Evolutionary conservation across 352 stramenopile genomes (phyloP).

Genomic region (Phytophthora constricta): DNA sequence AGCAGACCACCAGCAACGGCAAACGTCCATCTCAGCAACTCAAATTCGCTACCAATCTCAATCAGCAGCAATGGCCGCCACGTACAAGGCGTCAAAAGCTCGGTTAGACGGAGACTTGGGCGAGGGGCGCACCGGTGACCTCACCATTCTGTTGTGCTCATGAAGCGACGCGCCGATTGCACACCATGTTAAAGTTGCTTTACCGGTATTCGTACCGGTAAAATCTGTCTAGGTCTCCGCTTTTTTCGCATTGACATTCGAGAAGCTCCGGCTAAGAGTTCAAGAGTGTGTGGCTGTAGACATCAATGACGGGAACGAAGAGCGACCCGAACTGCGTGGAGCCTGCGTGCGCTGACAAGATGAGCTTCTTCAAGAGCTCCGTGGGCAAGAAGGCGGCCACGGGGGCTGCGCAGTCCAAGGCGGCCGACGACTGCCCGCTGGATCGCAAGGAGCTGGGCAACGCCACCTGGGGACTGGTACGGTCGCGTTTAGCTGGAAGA

Average conservation of each 20-base stretch:
- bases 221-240: no score
- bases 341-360: conserved; percentile 86
- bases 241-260: no score
- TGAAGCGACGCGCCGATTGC: background rate
- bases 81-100: conserved; percentile 32
- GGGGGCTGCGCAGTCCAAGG: conserved; percentile 13
- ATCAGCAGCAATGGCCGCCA: no score
- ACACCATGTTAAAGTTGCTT: conserved; percentile 31
- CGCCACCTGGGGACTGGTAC: conserved; percentile 88
- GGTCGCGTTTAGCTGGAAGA: no score
- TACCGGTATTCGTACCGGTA: no score
- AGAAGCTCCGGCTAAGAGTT: background rate
- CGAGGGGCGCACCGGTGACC: conserved; percentile 41
- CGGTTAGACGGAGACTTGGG: conserved; percentile 56
- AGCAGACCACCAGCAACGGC: conserved; percentile 1
- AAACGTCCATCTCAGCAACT: no score
- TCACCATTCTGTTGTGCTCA: conserved; percentile 10
- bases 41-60: no score
- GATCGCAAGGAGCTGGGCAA: conserved; percentile 87
- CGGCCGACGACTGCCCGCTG: conserved; percentile 77
- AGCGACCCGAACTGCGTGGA: conserved; percentile 87
- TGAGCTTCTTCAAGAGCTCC: conserved; percentile 84
- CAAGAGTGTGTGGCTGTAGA: conserved; percentile 2
- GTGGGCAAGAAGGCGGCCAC: conserved; percentile 52
- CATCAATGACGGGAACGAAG: conserved; percentile 47